These are phyloP conservation scores for Globisporangium solare DNA, from an alignment of 352 stramenopile species.

Conservation along the genomic window DNA sequence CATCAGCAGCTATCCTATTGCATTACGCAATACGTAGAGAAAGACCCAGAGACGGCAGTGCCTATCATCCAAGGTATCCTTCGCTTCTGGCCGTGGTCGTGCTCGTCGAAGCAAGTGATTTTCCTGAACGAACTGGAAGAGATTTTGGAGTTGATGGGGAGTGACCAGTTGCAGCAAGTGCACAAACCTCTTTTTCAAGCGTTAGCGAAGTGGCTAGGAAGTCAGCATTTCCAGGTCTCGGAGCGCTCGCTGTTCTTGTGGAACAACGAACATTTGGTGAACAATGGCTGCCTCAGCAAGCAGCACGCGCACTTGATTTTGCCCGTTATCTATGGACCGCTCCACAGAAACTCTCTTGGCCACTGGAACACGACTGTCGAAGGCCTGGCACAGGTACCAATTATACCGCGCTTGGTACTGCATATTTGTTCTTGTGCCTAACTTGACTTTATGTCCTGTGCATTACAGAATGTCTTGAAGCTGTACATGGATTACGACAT, in stretches of 20 bases:
- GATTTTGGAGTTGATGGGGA: slow-evolving; percentile 94
- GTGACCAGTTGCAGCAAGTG: slow-evolving; percentile 73
- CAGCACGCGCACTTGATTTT: slow-evolving; percentile 92
- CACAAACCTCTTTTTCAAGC: slow-evolving; percentile 77
- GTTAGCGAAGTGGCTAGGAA: slow-evolving; percentile 88
- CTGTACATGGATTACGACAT: slow-evolving; percentile 94
- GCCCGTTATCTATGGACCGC: slow-evolving; percentile 91
- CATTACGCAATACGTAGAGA: slow-evolving; percentile 99
- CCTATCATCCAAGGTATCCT: slow-evolving; percentile 94
- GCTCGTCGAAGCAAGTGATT: slow-evolving; percentile 93
- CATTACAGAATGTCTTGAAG: slow-evolving; percentile 78
- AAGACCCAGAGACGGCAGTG: slow-evolving; percentile 96
- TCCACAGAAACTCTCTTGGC: slow-evolving; percentile 85
- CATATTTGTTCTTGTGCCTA: slow-evolving; percentile 1
- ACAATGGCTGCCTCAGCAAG: slow-evolving; percentile 92
- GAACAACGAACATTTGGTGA: slow-evolving; percentile 98
- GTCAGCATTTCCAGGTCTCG: slow-evolving; percentile 95
- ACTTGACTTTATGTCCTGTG: slow-evolving; percentile 1
- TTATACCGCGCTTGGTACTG: slow-evolving; percentile 44
- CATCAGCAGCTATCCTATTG: slow-evolving; percentile 99
- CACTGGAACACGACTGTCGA: slow-evolving; percentile 98
- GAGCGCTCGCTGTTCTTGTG: slow-evolving; percentile 98
- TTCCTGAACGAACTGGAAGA: slow-evolving; percentile 99
- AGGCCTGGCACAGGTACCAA: slow-evolving; percentile 81
- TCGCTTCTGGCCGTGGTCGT: slow-evolving; percentile 95